Base-by-base conservation (phyloP, 768 basidiomycete genomes). In the Psilocybe azurescens region DNA sequence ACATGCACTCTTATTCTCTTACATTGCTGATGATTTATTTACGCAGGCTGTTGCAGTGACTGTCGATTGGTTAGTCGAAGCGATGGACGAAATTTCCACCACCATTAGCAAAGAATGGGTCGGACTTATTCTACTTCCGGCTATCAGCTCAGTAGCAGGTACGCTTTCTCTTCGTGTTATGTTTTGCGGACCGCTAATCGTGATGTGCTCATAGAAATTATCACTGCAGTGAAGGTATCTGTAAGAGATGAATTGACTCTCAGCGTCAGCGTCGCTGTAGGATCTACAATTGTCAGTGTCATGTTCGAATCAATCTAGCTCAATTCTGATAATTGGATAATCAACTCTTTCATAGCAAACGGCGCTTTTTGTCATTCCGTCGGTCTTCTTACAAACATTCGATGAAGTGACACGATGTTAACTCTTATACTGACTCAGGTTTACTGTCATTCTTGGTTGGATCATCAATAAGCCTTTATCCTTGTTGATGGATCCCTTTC, bases 221-320 rank as follows among this genome's bases (percentile, higher is more conserved):
- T 95, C 58, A 96, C 92, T 5, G 94, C 94, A 10, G 84, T 97
- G 63, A 93, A 89, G 39, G 92, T 93, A n/a, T 94, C 95, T 0
- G 89, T 93, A 53, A 89, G 90, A 74, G 87, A 89, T 69, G 91
- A 93, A 71, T 80, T 96, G 46, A 88, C 90, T 56, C 82, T 96
- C 16, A 92, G 91, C 60, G 84, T 95, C 61, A 90, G 91, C 49
- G 91, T 95, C 18, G 91, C 94, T 16, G 89, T 94, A 44, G 90
- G 92, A 28, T 89, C 89, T 16, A 87, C 88, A 14, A 88, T 91
- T 65, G 89, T 90, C 62, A 67, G 88, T 44, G 3, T 18, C n/a
- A 16, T 11, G 13, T 14, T 46, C 20, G 33, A 13, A 33, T 1
- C 48, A 28, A 32, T 64, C 20, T 28, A 7, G 49, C 18, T n/a